Conservation (phyloP, 78 protist species). For the Kipferlia bialata region DNA sequence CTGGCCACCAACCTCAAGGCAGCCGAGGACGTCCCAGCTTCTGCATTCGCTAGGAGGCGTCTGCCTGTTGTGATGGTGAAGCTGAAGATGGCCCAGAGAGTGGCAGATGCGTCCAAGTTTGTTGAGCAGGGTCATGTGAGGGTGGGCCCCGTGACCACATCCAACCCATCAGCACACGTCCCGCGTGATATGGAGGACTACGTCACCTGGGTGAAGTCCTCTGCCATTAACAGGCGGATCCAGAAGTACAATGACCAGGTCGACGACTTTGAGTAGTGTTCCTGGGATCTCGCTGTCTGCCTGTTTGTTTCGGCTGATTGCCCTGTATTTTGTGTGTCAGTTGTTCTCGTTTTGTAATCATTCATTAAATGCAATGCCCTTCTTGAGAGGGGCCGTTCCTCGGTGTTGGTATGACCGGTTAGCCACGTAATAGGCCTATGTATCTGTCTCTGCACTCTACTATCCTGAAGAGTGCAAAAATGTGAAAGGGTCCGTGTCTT, state of each 20-base stretch:
- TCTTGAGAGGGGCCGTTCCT: no score
- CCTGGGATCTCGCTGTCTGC: no score
- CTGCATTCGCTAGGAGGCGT: slow-evolving; percentile 1
- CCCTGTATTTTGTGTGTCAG: no score
- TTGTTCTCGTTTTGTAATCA: no score
- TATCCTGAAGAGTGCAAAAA: no score
- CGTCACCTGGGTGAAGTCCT: not conserved
- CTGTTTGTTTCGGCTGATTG: no score
- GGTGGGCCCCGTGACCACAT: slow-evolving; percentile 2
- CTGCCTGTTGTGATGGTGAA: not conserved
- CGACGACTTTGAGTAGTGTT: slow-evolving; percentile 9
- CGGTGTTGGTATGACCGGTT: no score
- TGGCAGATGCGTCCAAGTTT: slow-evolving; percentile 5
- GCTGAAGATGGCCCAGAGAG: not conserved
- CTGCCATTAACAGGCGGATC: not conserved
- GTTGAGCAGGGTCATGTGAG: slow-evolving; percentile 19
- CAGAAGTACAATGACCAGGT: not conserved
- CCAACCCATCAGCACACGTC: slow-evolving; percentile 4
- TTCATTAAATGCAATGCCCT: no score
- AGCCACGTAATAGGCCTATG: no score
- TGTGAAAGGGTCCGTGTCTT: no score
- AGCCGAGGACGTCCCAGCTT: not conserved
- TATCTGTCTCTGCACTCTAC: no score
- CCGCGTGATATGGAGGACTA: not conserved
- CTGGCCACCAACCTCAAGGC: not conserved